A percentile compares a stretch with the other conserved stretches of the same genome.
Evolutionary conservation across 306 rosid species (phyloP).

Genomic region (Geum urbanum): DNA sequence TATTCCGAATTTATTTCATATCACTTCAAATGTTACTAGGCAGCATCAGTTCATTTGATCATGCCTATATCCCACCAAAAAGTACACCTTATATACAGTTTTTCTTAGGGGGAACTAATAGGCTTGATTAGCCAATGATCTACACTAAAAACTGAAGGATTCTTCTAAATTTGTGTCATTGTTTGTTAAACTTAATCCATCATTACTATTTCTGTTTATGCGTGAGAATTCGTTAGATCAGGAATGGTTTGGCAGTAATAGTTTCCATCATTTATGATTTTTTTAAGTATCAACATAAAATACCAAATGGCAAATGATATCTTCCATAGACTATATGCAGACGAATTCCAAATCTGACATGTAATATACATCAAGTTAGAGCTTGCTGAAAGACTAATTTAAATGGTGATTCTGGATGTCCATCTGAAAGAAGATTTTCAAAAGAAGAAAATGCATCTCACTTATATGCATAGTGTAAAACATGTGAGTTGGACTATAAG

Average conservation of each 20-base stretch:
- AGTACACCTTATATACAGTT: background rate
- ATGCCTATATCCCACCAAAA: background rate
- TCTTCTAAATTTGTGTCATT: background rate
- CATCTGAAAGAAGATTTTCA: too few relatives aligned
- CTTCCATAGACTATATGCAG: background rate
- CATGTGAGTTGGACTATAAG: background rate
- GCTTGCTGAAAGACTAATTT: background rate
- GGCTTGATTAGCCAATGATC: background rate
- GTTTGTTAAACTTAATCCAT: background rate
- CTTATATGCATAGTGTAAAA: background rate
- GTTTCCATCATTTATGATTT: background rate
- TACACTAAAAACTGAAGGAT: background rate
- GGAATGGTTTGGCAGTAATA: background rate
- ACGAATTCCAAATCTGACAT: background rate
- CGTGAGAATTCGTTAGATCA: background rate
- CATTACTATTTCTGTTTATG: background rate
- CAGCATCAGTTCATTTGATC: background rate
- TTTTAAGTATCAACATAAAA: background rate
- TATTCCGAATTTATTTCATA: background rate
- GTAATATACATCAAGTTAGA: background rate
- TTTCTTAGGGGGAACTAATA: background rate
- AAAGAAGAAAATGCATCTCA: background rate
- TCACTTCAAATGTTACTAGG: background rate
- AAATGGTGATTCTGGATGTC: background rate
- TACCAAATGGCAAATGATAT: background rate